Evolutionary conservation across 2,329 filamentous ascomycete genomes (phyloP), one percentile per base, ranked within the genome.

Genomic region (Xylariomycetidae sp.): DNA sequence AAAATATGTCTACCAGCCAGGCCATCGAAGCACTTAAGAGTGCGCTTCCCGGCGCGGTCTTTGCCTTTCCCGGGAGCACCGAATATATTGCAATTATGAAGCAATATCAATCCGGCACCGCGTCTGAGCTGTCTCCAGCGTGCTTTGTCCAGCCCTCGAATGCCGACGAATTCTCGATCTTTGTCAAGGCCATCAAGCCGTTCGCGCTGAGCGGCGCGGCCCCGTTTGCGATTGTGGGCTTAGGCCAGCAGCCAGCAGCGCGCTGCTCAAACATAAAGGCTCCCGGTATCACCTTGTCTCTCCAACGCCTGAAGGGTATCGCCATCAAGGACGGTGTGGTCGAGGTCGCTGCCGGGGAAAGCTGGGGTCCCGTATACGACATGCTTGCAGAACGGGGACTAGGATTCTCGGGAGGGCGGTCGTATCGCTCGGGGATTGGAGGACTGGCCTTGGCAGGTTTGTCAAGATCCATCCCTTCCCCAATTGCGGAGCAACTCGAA

Each of bases 241-340:
- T 9, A 16, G 31, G 36, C 4, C 36, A 18, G 3, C 32, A 38
- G 19, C 31, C 36, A 4, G 31, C 32, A 3, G 26, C 25, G 9
- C 7, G 25, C 14, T 41, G 33, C 31, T 25, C 34, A 4, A 46
- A 44, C 16, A 40, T 46, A 13, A 10, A 41, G 5, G 26, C 37
- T 16, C n/a, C n/a, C n/a, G 40, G 45, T 10, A 43, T 46, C 27
- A 44, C 43, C 4, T 10, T 44, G 4, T 16, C 42, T 30, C 19
- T 43, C 23, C 3, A 27, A 11, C 25, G 27, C 6, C 9, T 44
- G 14, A 39, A 31, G 12, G 39, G 36, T 3, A 29, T 47, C 18
- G 19, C 29, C 3, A 9, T 37, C 11, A 25, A 36, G 7, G 30
- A 39, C 4, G 36, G 31, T 2, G 3, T 8, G 6, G 40, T 47